Percentiles rank a stretch among this genome's conserved stretches.
phyloP scores from a whole-genome alignment of 228 moss, liverwort and hornwort species.

The Sphagnum fallax region DNA sequence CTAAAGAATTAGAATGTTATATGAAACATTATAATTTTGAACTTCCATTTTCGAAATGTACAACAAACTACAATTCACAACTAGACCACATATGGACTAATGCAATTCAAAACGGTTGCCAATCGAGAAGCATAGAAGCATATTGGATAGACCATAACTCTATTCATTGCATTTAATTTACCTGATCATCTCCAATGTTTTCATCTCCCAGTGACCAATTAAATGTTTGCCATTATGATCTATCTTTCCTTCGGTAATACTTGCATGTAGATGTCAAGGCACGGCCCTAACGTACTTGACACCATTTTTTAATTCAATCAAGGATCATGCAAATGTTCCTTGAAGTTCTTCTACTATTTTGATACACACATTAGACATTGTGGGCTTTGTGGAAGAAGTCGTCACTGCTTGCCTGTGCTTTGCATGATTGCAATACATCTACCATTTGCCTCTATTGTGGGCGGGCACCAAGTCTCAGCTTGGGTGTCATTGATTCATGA shows the following conservation, averaged over 20 bases:
- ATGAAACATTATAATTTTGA: background rate
- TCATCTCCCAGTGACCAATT: background rate
- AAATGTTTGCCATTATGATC: background rate
- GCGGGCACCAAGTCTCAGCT: too few species aligned
- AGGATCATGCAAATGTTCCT: too few species aligned
- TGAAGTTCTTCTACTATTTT: too few species aligned
- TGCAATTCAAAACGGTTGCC: background rate
- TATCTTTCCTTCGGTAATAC: background rate
- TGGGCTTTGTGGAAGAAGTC: too few species aligned
- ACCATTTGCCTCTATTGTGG: too few species aligned
- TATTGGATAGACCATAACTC: background rate
- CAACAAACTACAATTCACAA: background rate
- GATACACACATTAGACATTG: too few species aligned
- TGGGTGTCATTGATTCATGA: too few species aligned
- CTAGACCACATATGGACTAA: background rate
- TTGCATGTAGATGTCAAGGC: background rate
- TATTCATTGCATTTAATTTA: background rate
- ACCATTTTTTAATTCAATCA: background rate
- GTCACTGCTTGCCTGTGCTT: too few species aligned
- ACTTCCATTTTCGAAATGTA: background rate
- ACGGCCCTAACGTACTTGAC: background rate
- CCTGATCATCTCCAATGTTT: background rate
- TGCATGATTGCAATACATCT: too few species aligned
- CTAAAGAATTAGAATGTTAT: background rate
- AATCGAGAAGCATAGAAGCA: background rate